A percentile compares a stretch with the other conserved stretches of the same genome.
These are phyloP conservation scores for Eucalyptus cladocalyx DNA, from an alignment of 345 rosid genomes.

Conservation along the genomic window DNA sequence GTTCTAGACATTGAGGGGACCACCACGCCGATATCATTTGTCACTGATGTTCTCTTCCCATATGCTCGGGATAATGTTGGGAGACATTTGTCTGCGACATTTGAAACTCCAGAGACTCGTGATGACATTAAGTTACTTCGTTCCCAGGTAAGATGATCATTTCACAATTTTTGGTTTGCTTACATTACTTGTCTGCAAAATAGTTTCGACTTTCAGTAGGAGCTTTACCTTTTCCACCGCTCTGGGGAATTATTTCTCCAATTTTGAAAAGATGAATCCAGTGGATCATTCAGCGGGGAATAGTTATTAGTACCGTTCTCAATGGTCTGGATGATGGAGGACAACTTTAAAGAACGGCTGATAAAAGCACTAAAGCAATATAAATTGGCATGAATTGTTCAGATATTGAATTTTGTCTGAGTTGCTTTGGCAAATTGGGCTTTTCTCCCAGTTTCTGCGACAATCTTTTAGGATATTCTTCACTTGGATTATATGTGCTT, in stretches of 20 bases:
- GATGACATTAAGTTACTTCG: constrained; percentile 68
- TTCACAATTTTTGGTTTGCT: background rate
- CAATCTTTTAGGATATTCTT: background rate
- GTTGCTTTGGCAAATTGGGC: background rate
- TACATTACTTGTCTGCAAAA: background rate
- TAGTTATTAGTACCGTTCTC: background rate
- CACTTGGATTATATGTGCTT: background rate
- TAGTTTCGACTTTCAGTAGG: background rate
- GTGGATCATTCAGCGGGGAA: background rate
- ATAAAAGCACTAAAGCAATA: background rate
- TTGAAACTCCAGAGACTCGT: constrained; percentile 63
- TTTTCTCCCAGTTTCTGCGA: background rate
- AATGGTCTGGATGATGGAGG: background rate
- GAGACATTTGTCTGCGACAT: constrained; percentile 66
- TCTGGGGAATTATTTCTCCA: background rate
- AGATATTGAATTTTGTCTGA: background rate
- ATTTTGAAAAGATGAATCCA: background rate
- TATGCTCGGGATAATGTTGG: constrained; percentile 84
- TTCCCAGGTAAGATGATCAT: constrained; percentile 43
- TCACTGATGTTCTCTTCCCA: constrained; percentile 83
- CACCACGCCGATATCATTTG: constrained; percentile 92
- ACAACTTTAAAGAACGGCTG: background rate
- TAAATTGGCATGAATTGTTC: background rate
- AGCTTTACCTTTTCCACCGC: background rate
- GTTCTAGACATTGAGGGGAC: constrained; percentile 98